These are phyloP conservation scores for Solanum chilense DNA, from an alignment of 257 asterid genomes.

Conservation along the genomic window DNA sequence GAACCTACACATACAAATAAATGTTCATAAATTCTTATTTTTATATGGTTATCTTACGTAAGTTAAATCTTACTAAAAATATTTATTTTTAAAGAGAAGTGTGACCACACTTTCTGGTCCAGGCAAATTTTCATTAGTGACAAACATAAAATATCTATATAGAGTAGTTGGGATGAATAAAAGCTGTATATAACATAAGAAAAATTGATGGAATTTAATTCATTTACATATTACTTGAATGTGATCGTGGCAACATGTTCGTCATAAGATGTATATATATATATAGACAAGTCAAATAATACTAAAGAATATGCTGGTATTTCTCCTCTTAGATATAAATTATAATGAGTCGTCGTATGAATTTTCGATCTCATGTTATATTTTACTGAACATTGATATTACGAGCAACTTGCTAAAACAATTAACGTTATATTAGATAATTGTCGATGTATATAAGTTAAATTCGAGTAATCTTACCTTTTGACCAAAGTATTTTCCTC, in stretches of 20 bases:
- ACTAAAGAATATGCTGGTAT: not conserved
- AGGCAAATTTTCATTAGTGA: not conserved
- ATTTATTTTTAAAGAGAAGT: not conserved
- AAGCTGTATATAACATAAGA: not conserved
- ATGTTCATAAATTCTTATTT: not conserved
- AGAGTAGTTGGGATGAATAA: not conserved
- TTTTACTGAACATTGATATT: not conserved
- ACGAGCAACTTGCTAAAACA: not conserved
- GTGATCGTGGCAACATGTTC: not conserved
- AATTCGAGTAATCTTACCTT: slow-evolving; percentile 26
- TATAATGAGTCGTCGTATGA: not conserved
- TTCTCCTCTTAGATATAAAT: not conserved
- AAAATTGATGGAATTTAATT: not conserved
- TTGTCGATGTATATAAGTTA: not conserved
- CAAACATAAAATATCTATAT: not conserved
- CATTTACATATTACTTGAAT: not conserved
- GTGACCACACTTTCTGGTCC: not conserved
- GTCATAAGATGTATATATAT: not conserved
- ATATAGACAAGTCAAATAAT: not conserved
- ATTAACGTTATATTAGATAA: not conserved
- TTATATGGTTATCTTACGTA: not conserved
- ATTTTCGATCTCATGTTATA: not conserved
- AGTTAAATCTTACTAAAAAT: not conserved
- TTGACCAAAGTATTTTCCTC: slow-evolving; percentile 39
- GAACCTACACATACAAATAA: slow-evolving; percentile 21